Base-by-base conservation (phyloP, 495 filamentous ascomycete genomes). In the Xylaria telfairii region DNA sequence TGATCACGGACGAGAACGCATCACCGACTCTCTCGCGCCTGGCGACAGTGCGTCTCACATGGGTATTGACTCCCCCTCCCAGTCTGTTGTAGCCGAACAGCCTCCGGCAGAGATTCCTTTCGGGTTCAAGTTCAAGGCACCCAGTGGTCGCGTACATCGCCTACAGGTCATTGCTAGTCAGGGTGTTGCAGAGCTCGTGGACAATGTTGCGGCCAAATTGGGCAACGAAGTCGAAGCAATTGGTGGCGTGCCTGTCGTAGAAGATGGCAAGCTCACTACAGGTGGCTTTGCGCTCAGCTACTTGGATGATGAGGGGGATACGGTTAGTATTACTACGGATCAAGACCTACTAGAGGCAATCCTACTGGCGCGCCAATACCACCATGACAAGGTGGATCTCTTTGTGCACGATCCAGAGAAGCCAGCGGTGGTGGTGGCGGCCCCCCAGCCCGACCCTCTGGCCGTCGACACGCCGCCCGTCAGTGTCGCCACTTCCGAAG, bases 41-140 rank as follows among this genome's bases (percentile, higher is more conserved):
- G 90, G 92, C 65, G 96, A 99, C 68, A 98, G 95, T 28, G 96
- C 96, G 47, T 98, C 96, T 39, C 96, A 98, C 74, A 88, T 93
- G 67, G 96, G 95, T 49, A 85, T 86, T 9, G 93, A 97, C 24
- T 92, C 76, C 8, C 93, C 91, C 37, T 84, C 87, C 3, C 91
- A 92, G 65, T 93, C 90, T 51, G 82, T 84, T 10, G 69, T 90
- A 34, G 84, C 86, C 44, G 82, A 86, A 0, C 84, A 86, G 3
- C 76, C 88, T 26, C 82, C 86, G 0, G 89, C 91, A 76, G 92
- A 94, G 65, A 78, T 85, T 13, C 93, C 96, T 0, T 99, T 98
- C 83, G 88, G 95, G 30, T 98, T 99, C 90, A 99, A 99, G 80
- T 99, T 99, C 88, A 98, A 99, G 83, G 95, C 96, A 4, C 96